Conservation (phyloP, 257 asterid genomes). For the Misopates orontium region DNA sequence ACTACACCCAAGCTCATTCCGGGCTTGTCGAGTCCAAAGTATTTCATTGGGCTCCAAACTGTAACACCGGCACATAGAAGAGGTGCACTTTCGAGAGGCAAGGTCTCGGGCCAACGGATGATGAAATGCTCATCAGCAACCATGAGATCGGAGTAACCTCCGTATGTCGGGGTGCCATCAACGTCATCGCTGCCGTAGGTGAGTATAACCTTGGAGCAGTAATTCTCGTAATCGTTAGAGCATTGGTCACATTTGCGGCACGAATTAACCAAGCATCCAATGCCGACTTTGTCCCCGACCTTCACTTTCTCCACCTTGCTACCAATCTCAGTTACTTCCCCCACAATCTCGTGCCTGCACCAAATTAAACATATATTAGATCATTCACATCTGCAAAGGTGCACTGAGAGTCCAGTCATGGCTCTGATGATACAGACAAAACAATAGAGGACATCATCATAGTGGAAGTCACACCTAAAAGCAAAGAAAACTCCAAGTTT, state of each 20-base stretch:
- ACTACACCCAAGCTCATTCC: slow-evolving; percentile 49
- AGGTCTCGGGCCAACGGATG: slow-evolving; percentile 51
- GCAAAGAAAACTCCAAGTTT: no score
- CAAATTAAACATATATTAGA: neutral
- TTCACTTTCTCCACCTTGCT: slow-evolving; percentile 49
- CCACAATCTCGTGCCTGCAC: slow-evolving; percentile 70
- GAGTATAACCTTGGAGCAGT: slow-evolving; percentile 40
- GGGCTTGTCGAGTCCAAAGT: slow-evolving; percentile 57
- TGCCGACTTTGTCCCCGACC: slow-evolving; percentile 63
- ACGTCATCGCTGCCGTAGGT: slow-evolving; percentile 34
- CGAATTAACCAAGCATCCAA: slow-evolving; percentile 64
- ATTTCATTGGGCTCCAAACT: slow-evolving; percentile 49
- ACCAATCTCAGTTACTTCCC: slow-evolving; percentile 61
- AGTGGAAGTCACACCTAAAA: no score
- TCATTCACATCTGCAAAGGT: no score
- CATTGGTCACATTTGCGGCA: slow-evolving; percentile 59
- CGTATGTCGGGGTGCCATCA: slow-evolving; percentile 52
- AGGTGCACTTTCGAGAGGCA: slow-evolving; percentile 59
- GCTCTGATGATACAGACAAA: no score
- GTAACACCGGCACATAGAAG: slow-evolving; percentile 65
- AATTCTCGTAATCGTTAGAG: slow-evolving; percentile 45
- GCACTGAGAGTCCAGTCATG: no score
- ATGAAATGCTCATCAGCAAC: slow-evolving; percentile 56
- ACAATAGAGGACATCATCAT: no score
- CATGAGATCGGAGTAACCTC: slow-evolving; percentile 60